Base-by-base conservation (phyloP, 1,139 yeast species). In the Oligophagozyma castellii region DNA sequence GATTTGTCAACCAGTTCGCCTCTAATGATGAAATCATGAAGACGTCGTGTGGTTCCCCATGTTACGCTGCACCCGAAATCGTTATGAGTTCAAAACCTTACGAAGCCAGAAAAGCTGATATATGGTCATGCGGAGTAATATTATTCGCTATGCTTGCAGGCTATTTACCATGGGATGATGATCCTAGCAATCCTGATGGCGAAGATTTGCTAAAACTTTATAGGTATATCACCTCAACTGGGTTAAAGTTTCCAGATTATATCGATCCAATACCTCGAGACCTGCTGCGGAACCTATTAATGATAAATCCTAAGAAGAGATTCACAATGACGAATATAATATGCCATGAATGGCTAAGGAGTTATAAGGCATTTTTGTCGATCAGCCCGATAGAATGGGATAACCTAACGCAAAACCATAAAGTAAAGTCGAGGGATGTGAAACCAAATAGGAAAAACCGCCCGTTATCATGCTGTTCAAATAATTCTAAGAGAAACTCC, bases 61-160 rank as follows among this genome's bases (percentile, higher is more conserved):
- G 98, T 55, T 89, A 89, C 55, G 98, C 98, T 0, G 98, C 98
- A 4, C 98, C 98, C 0, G 98, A 89, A 53, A 62, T 89, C 35
- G 98, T 89, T 4, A 74, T 84, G 24, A 75, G 89, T 11, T 83
- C 75, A 44, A 65, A 73, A 32, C 86, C 89, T 14, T 89, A 89
- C 53, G 86, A 81, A 44, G 95, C 95, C 10, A 70, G 84, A 39
- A 84, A 83, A 53, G 95, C 83, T 15, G 98, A 89, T 55, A 78
- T 86, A 26, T 89, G 98, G 98, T 83, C 95, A 2, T 71, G 93
- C 43, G 99, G 99, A 30, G 86, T 92, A 19, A 89, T 89, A 33
- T 60, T 89, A 28, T 89, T 86, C 51, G 96, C 98, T n/a, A 89
- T 92, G 95, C 64, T 92, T 32, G 84, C 96, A 0, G 99, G 99